Conservation (phyloP, 371 early-diverging fungal genomes). For the Mortierella sp. region DNA sequence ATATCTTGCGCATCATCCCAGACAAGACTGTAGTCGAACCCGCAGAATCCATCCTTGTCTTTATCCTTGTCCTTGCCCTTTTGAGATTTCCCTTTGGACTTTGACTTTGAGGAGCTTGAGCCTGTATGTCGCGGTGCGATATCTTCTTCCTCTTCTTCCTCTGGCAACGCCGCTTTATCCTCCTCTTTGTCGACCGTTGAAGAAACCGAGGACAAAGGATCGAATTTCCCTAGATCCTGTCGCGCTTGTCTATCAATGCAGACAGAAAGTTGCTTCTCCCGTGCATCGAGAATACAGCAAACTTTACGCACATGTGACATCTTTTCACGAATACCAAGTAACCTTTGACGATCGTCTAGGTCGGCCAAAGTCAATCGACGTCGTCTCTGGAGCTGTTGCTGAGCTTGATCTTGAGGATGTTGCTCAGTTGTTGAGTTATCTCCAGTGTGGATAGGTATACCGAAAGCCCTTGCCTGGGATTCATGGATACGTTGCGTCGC, state of each 20-base stretch:
- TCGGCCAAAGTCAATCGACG: slow-evolving; percentile 53
- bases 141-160: slow-evolving; percentile 23
- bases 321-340: slow-evolving; percentile 44
- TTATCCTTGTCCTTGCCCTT: slow-evolving; percentile 21
- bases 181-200: slow-evolving; percentile 4
- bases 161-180: not conserved
- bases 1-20: slow-evolving; percentile 62
- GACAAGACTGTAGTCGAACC: slow-evolving; percentile 61
- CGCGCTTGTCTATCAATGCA: slow-evolving; percentile 47
- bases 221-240: slow-evolving; percentile 32
- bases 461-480: slow-evolving; percentile 47
- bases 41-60: slow-evolving; percentile 56
- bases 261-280: slow-evolving; percentile 31
- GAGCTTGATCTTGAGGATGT: not conserved
- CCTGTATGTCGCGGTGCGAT: slow-evolving; percentile 9
- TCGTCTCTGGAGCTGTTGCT: slow-evolving; percentile 25
- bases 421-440: not conserved
- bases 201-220: not conserved
- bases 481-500: slow-evolving; percentile 46
- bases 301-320: slow-evolving; percentile 45
- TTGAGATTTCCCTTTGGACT: slow-evolving; percentile 24
- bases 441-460: not conserved
- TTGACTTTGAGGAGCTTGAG: slow-evolving; percentile 19
- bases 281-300: slow-evolving; percentile 44
- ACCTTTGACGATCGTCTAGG: slow-evolving; percentile 52